phyloP scores from a whole-genome alignment of 2,329 filamentous ascomycete genomes.

The Fusarium illudens region DNA sequence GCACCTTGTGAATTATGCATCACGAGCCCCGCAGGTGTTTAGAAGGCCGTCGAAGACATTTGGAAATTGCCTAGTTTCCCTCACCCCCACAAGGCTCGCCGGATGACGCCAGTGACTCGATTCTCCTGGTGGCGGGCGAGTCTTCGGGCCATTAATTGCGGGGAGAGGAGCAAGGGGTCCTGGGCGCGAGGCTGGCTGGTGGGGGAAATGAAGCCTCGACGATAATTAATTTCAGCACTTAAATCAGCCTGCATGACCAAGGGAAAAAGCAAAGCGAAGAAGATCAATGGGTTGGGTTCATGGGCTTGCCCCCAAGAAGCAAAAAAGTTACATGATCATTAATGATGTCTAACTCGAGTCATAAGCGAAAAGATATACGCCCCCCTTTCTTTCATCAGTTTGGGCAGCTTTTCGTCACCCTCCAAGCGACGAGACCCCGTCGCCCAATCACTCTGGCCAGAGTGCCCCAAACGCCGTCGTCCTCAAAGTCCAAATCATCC shows the following conservation, averaged over 20 bases:
- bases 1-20: not conserved
- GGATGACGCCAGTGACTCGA: conserved; percentile 15
- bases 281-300: conserved; percentile 7
- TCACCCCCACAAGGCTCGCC: conserved; percentile 4
- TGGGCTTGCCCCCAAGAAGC: conserved; percentile 13
- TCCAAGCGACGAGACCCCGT: conserved; percentile 69
- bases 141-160: conserved; percentile 13
- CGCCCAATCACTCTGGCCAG: conserved; percentile 72
- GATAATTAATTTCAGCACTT: not conserved
- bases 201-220: conserved; percentile 8
- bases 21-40: not conserved
- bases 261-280: not conserved
- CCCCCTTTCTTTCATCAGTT: conserved; percentile 27
- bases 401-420: conserved; percentile 68
- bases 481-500: conserved; percentile 81
- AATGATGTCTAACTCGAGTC: conserved; percentile 26
- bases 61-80: conserved; percentile 2
- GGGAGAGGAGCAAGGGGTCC: conserved; percentile 11
- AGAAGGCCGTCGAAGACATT: not conserved
- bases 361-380: conserved; percentile 16
- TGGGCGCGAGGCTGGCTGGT: conserved; percentile 5
- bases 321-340: conserved; percentile 29
- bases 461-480: conserved; percentile 79
- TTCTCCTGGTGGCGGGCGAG: conserved; percentile 8
- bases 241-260: not conserved